phyloP scores from a whole-genome alignment of 495 filamentous ascomycete genomes.

The Aspergillus conjunctus region DNA sequence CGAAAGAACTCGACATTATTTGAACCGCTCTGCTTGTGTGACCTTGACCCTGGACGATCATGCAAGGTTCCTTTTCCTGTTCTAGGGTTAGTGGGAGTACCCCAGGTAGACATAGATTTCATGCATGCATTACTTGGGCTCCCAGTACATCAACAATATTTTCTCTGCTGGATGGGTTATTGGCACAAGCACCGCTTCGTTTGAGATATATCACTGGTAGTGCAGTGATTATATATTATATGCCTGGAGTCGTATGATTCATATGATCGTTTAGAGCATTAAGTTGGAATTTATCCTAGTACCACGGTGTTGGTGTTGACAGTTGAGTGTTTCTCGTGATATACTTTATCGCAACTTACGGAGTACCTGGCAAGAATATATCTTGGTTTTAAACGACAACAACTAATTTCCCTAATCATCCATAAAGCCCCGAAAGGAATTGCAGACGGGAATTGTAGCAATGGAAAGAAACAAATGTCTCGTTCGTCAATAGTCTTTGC shows the following conservation, averaged over 20 bases:
- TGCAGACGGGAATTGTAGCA: too few species aligned
- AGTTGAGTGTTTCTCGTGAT: too few species aligned
- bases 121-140: background rate
- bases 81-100: background rate
- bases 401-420: too few species aligned
- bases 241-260: background rate
- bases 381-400: too few species aligned
- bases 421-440: too few species aligned
- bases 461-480: too few species aligned
- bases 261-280: background rate
- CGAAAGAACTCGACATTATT: background rate
- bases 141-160: background rate
- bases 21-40: background rate
- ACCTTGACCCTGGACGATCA: background rate
- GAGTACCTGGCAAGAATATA: too few species aligned
- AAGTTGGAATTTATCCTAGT: too few species aligned
- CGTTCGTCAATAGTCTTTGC: too few species aligned
- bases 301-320: too few species aligned
- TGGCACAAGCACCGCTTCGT: background rate
- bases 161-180: background rate
- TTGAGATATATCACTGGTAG: background rate
- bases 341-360: too few species aligned
- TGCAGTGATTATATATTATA: background rate
- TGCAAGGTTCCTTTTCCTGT: conserved; percentile 4
- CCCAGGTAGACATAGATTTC: background rate